Conservation (phyloP, 1,139 yeast species). For the Meyerozyma guilliermondii region DNA sequence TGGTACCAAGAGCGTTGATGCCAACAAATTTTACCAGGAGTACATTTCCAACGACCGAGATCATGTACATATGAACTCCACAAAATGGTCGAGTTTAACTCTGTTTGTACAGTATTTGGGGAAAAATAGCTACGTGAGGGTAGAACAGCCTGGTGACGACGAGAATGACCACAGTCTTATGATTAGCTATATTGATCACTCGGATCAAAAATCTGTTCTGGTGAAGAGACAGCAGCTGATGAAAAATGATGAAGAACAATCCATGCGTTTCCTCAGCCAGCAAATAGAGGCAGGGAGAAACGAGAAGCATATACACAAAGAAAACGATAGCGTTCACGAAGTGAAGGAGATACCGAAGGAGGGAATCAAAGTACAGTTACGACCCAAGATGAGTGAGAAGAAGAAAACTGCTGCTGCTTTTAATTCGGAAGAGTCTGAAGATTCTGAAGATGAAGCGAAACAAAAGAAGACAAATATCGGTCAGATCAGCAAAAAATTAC, state of each 20-base stretch:
- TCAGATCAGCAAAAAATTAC: neutral
- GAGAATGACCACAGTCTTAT: slow-evolving; percentile 21
- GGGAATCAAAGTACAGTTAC: neutral
- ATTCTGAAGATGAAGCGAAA: neutral
- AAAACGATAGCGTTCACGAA: neutral
- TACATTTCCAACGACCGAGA: slow-evolving; percentile 67
- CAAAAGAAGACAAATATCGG: neutral
- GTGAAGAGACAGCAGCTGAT: slow-evolving; percentile 2
- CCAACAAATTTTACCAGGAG: slow-evolving; percentile 87
- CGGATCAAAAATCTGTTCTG: neutral
- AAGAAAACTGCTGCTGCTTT: neutral
- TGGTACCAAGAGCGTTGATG: slow-evolving; percentile 76
- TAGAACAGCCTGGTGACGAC: slow-evolving; percentile 36
- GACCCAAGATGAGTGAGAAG: neutral
- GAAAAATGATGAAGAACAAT: slow-evolving; percentile 8
- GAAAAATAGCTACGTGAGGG: slow-evolving; percentile 51
- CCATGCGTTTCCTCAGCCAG: slow-evolving; percentile 7
- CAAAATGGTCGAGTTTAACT: slow-evolving; percentile 70
- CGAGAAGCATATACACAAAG: neutral
- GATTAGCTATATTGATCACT: neutral
- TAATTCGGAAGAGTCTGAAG: neutral
- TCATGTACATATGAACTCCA: slow-evolving; percentile 88
- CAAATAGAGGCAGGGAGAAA: slow-evolving; percentile 9
- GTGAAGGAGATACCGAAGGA: neutral
- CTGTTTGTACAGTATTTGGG: slow-evolving; percentile 66